A percentile compares a stretch with the other conserved stretches of the same genome.
Conservation (phyloP, 495 filamentous ascomycete species). For the Penicillium odoratum region DNA sequence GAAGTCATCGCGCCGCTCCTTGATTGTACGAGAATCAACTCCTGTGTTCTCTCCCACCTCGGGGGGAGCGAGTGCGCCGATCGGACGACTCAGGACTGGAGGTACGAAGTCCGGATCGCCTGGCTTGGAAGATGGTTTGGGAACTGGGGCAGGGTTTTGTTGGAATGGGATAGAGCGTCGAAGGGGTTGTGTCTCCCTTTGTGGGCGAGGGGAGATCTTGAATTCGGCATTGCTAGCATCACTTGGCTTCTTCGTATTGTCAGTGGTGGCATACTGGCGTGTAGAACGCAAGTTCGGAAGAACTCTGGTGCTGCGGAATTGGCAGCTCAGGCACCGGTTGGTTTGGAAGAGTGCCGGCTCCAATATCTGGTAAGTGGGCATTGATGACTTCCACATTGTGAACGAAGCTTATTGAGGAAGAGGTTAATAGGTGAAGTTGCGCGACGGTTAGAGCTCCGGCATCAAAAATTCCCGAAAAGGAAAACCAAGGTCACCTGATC, state of each 20-base stretch:
- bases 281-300: constrained; percentile 23
- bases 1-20: constrained; percentile 75
- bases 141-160: constrained; percentile 25
- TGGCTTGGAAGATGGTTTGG: constrained; percentile 26
- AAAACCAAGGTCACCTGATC: constrained; percentile 1
- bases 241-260: constrained; percentile 1
- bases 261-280: constrained; percentile 37
- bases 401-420: background rate
- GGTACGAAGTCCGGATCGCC: constrained; percentile 65
- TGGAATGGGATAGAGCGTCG: constrained; percentile 31
- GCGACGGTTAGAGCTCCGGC: background rate
- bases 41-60: constrained; percentile 76
- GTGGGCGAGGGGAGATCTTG: constrained; percentile 3
- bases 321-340: constrained; percentile 41
- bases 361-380: constrained; percentile 16
- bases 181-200: constrained; percentile 7
- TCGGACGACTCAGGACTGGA: constrained; percentile 70
- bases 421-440: background rate
- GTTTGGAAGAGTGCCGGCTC: constrained; percentile 31
- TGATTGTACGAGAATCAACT: constrained; percentile 63
- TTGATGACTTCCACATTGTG: constrained; percentile 38
- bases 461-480: constrained; percentile 11
- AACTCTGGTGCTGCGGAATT: constrained; percentile 33
- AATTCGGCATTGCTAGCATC: constrained; percentile 5
- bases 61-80: constrained; percentile 76